These are phyloP conservation scores for Herpetomonas tarakana DNA, from an alignment of 208 protist species.

Conservation along the genomic window DNA sequence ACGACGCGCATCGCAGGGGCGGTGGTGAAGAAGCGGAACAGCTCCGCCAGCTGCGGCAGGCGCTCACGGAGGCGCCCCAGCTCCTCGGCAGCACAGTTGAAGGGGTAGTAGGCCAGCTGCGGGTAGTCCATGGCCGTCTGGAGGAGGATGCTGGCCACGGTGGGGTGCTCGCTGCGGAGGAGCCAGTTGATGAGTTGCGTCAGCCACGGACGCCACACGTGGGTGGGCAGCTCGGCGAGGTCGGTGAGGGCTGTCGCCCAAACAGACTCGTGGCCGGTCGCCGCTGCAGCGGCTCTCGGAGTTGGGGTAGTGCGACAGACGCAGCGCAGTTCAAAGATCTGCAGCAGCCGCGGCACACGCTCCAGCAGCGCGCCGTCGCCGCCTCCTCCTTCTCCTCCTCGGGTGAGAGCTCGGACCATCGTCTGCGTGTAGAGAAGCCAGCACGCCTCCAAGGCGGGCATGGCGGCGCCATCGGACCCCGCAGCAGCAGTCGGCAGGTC, in stretches of 20 bases:
- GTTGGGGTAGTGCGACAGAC: not conserved
- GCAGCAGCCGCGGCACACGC: conserved; percentile 6
- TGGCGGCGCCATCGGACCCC: too few relatives aligned
- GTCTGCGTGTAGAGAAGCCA: conserved; percentile 11
- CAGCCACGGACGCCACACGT: conserved; percentile 53
- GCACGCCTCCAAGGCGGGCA: not conserved
- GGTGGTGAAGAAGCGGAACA: not conserved
- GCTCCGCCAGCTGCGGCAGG: not conserved
- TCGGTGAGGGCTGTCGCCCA: not conserved
- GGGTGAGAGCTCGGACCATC: not conserved
- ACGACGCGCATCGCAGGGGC: not conserved
- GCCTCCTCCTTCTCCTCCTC: not conserved
- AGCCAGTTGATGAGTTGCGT: conserved; percentile 53
- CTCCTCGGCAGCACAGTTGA: conserved; percentile 35
- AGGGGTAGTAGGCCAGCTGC: conserved; percentile 80
- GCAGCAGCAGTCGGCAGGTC: too few relatives aligned
- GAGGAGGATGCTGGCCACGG: conserved; percentile 30
- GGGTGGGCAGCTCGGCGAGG: not conserved
- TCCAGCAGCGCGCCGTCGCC: not conserved
- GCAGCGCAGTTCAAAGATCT: conserved; percentile 12
- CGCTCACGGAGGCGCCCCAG: conserved; percentile 6
- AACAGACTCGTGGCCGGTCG: not conserved
- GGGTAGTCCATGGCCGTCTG: conserved; percentile 47
- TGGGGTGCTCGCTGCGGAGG: conserved; percentile 20
- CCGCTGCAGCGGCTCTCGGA: not conserved